Evolutionary conservation across 2,329 filamentous ascomycete species (phyloP).

Genomic region (Apiospora kogelbergensis): DNA sequence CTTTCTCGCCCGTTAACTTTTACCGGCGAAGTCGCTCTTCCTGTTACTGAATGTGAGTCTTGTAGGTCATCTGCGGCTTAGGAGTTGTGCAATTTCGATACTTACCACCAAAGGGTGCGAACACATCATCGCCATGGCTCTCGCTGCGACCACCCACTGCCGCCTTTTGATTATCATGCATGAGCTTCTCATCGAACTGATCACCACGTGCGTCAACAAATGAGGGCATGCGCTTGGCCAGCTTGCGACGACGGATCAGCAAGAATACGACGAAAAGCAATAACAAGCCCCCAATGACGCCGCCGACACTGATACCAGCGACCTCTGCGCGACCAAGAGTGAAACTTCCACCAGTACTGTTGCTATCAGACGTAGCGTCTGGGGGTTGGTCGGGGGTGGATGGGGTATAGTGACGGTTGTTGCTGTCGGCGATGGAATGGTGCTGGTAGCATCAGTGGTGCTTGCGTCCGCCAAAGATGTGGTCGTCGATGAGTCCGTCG

Average conservation of each 20-base stretch:
- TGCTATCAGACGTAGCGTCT: neutral
- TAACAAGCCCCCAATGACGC: constrained; percentile 16
- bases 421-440: neutral
- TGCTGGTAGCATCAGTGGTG: neutral
- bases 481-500: neutral
- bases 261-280: constrained; percentile 20
- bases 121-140: constrained; percentile 32
- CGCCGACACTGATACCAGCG: constrained; percentile 21
- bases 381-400: neutral
- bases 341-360: neutral
- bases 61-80: no score
- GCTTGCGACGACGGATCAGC: constrained; percentile 22
- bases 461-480: neutral
- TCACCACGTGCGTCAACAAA: constrained; percentile 15
- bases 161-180: constrained; percentile 12
- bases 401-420: neutral
- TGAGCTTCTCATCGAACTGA: constrained; percentile 15
- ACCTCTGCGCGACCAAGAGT: constrained; percentile 13
- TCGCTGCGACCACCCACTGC: constrained; percentile 10
- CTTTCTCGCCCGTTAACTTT: neutral
- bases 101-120: constrained; percentile 47
- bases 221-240: constrained; percentile 14
- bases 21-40: constrained; percentile 3
- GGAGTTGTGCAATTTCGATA: neutral
- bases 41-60: neutral